phyloP scores from a whole-genome alignment of 148 eudicot species.

The Vaccinium corymbosum region DNA sequence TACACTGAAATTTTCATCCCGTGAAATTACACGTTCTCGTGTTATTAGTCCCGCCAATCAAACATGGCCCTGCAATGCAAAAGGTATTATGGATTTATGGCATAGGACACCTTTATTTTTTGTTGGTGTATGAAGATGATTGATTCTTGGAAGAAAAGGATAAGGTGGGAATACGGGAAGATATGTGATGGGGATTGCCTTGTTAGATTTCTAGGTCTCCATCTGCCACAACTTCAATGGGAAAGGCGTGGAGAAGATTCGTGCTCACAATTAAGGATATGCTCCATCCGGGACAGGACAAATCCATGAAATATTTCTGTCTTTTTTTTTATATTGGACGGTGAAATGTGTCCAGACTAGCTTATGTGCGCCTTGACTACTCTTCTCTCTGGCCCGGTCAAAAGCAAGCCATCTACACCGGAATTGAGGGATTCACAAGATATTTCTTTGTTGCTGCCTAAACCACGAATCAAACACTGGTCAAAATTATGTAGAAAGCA shows the following conservation, averaged over 20 bases:
- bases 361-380: not conserved
- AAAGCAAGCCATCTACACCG: no score
- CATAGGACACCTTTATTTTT: not conserved
- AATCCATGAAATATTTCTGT: not conserved
- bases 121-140: not conserved
- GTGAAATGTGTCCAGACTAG: not conserved
- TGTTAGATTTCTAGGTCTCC: not conserved
- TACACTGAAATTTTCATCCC: no score
- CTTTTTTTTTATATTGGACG: no score
- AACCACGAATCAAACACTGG: no score
- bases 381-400: no score
- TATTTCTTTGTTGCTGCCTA: no score
- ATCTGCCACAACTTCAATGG: not conserved
- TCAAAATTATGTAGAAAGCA: no score
- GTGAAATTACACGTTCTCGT: not conserved
- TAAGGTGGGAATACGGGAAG: not conserved
- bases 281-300: not conserved
- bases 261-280: not conserved
- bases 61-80: not conserved
- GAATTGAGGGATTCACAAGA: no score
- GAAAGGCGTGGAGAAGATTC: slow-evolving; percentile 11
- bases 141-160: not conserved
- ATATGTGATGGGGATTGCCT: slow-evolving; percentile 13
- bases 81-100: no score
- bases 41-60: not conserved